These are phyloP conservation scores for Thermomucor indicae-seudaticae DNA, from an alignment of 371 early-diverging fungal species.

Conservation along the genomic window DNA sequence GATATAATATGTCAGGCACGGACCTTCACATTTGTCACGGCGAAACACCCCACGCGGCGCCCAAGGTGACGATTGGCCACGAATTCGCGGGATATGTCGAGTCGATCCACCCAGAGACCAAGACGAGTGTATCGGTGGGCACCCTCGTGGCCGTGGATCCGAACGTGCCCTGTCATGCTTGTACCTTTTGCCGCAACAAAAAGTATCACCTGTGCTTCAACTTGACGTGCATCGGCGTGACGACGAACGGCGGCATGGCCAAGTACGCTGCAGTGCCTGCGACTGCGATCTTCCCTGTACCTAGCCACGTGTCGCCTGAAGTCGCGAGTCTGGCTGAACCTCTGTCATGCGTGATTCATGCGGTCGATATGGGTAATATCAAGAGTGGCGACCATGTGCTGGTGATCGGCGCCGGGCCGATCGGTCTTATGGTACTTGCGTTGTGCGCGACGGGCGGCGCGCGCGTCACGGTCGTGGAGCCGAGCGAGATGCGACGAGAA, in stretches of 20 bases:
- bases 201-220: conserved; percentile 47
- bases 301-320: conserved; percentile 35
- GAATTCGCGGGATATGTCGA: conserved; percentile 52
- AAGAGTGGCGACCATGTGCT: conserved; percentile 40
- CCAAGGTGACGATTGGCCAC: conserved; percentile 51
- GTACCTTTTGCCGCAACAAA: conserved; percentile 46
- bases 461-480: conserved; percentile 44
- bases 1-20: conserved; percentile 23
- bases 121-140: conserved; percentile 26
- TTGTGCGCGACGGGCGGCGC: conserved; percentile 39
- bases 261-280: conserved; percentile 47
- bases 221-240: conserved; percentile 48
- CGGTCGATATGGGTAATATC: conserved; percentile 47
- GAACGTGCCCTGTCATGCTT: conserved; percentile 49
- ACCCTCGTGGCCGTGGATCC: conserved; percentile 52
- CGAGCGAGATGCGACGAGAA: conserved; percentile 39
- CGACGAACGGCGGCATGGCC: conserved; percentile 56
- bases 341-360: conserved; percentile 56
- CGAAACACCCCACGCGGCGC: conserved; percentile 52
- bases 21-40: conserved; percentile 56
- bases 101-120: conserved; percentile 40
- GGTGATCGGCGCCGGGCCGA: conserved; percentile 54
- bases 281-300: conserved; percentile 33
- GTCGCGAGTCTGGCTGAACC: conserved; percentile 54
- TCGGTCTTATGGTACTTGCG: conserved; percentile 50